Evolutionary conservation across 345 rosid species (phyloP), one percentile per base, ranked within the genome.

Genomic region (Eucalyptus sp.): DNA sequence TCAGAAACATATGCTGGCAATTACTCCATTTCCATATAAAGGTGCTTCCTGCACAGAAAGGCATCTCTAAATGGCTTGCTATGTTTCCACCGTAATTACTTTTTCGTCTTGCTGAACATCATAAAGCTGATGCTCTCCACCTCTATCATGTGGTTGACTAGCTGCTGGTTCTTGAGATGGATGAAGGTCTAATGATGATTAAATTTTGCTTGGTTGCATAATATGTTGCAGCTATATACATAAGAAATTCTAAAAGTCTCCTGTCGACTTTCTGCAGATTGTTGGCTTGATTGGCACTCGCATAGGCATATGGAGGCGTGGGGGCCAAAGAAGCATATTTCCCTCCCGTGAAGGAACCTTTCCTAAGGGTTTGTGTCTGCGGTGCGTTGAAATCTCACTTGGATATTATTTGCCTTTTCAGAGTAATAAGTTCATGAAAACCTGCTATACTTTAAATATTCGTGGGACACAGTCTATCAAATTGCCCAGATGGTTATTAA

Each of bases 281-380:
- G 98, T 97, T 91, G 99, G 98, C 87, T 94, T 97, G 91, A 90
- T 94, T 92, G 98, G 98, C 66, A 92, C 97, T 88, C 97, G 93
- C 66, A 86, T 97, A 89, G 92, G 96, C 93, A 93, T 97, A 93
- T 97, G 99, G 99, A 96, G 98, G 90, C 94, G 95, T 90, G 93
- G 90, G 88, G 98, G 98, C 43, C 92, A 90, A 88, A 96, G 92
- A 92, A 96, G 95, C 90, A 89, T 95, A 87, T 97, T 97, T 90
- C 99, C 99, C 54, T 92, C 96, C 13, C 93, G 87, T 51, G 95
- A 93, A 95, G 97, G 96, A 91, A 93, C 97, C 4, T 93, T 94
- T 86, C 71, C 94, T 10, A 96, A 89, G 94, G 98, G 99, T 58
- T 93, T 93, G 91, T 97, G 99, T 50, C 94, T 97, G 98, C 96